phyloP scores from a whole-genome alignment of 2,329 filamentous ascomycete species.

The Eurotiales sp. region DNA sequence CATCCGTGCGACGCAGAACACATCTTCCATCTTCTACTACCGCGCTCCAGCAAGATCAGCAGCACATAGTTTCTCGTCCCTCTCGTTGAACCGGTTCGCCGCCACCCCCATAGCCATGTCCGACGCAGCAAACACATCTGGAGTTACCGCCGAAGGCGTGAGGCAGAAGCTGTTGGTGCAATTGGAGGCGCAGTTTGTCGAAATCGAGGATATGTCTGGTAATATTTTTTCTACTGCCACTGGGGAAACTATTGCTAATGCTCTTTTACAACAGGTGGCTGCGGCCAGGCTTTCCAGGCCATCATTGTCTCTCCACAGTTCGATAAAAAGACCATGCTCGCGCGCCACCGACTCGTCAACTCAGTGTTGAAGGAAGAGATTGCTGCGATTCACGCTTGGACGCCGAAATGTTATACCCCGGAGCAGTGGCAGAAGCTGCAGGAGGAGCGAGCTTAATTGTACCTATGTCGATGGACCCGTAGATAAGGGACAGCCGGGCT shows the following conservation, averaged over 20 bases:
- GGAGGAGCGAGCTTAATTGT: constrained; percentile 27
- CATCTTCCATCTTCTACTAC: constrained; percentile 17
- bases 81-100: constrained; percentile 31
- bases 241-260: background rate
- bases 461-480: background rate
- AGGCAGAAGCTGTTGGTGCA: constrained; percentile 65
- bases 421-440: constrained; percentile 78
- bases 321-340: constrained; percentile 69
- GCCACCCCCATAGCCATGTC: constrained; percentile 39
- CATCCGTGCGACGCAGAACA: constrained; percentile 23
- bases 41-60: constrained; percentile 2
- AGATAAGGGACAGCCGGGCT: constrained; percentile 7
- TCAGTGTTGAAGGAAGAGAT: constrained; percentile 80
- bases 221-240: constrained; percentile 29
- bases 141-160: constrained; percentile 70
- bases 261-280: constrained; percentile 53
- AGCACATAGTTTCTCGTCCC: constrained; percentile 28
- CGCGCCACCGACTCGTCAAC: constrained; percentile 84
- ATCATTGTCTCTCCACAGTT: constrained; percentile 69
- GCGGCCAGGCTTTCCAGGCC: constrained; percentile 67
- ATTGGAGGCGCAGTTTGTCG: constrained; percentile 72
- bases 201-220: constrained; percentile 93
- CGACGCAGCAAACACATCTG: constrained; percentile 49
- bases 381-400: constrained; percentile 89
- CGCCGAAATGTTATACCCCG: constrained; percentile 86